A percentile compares a stretch with the other conserved stretches of the same genome.
phyloP scores from a whole-genome alignment of 139 green algal species.

The Haematococcus lacustris region DNA sequence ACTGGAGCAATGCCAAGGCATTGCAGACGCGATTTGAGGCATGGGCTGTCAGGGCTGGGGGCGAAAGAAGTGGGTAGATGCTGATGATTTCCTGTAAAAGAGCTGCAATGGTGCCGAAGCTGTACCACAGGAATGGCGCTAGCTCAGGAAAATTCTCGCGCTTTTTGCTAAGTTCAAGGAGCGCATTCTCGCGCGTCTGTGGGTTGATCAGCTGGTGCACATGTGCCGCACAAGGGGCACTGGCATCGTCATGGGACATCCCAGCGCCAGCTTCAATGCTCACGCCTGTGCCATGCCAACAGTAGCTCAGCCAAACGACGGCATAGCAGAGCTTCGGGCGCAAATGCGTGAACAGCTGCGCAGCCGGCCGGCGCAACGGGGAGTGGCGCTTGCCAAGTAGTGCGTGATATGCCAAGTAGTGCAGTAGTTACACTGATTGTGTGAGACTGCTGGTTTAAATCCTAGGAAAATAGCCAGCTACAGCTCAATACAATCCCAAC shows the following conservation, averaged over 20 bases:
- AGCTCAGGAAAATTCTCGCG: conserved; percentile 93
- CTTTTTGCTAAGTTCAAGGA: conserved; percentile 97
- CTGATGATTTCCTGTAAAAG: conserved; percentile 97
- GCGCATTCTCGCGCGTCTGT: conserved; percentile 76
- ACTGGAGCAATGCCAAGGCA: conserved; percentile 95
- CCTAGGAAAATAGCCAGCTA: too few species aligned
- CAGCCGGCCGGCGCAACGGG: too few species aligned
- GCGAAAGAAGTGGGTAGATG: conserved; percentile 93
- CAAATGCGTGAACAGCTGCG: too few species aligned
- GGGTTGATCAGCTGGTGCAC: conserved; percentile 54
- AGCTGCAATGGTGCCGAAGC: conserved; percentile 88
- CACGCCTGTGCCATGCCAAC: background rate
- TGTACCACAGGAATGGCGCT: conserved; percentile 94
- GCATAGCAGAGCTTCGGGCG: too few species aligned
- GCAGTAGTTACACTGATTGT: too few species aligned
- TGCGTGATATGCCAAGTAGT: too few species aligned
- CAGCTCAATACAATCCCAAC: too few species aligned
- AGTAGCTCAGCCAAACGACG: background rate
- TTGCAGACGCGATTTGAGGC: conserved; percentile 98
- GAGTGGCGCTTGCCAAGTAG: too few species aligned
- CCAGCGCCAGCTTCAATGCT: background rate
- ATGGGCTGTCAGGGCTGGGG: conserved; percentile 87
- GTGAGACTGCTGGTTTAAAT: too few species aligned
- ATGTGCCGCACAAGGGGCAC: conserved; percentile 5
- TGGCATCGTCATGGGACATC: background rate